These are phyloP conservation scores for Eustoma russellianum DNA, from an alignment of 257 asterid species.

Conservation along the genomic window DNA sequence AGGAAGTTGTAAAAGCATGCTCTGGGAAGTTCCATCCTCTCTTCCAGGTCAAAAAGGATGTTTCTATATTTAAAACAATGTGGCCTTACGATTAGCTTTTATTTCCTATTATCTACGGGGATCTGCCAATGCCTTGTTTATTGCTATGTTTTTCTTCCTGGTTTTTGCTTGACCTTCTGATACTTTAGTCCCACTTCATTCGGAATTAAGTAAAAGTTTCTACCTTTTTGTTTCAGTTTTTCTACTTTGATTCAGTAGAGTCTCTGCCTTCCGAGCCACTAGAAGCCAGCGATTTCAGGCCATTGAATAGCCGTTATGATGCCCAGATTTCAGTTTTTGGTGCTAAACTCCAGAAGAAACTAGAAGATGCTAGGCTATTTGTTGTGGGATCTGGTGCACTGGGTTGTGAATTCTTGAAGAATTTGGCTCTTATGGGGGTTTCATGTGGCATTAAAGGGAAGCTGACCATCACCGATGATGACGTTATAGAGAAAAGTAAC, in stretches of 20 bases:
- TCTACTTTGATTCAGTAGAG: conserved; percentile 84
- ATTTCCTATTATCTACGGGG: background rate
- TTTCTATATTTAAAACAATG: background rate
- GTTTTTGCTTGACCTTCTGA: background rate
- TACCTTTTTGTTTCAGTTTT: conserved; percentile 46
- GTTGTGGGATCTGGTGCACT: conserved; percentile 95
- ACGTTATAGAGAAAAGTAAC: conserved; percentile 92
- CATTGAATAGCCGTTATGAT: conserved; percentile 83
- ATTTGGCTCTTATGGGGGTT: conserved; percentile 89
- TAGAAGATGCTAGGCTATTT: conserved; percentile 72
- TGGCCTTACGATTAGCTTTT: background rate
- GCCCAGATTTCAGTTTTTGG: conserved; percentile 94
- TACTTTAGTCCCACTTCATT: background rate
- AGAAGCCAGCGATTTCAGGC: conserved; percentile 60
- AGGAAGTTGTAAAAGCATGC: conserved; percentile 96
- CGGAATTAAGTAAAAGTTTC: background rate
- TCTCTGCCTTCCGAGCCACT: conserved; percentile 77
- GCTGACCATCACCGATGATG: conserved; percentile 79
- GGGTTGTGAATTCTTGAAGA: conserved; percentile 89
- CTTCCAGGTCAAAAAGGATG: conserved; percentile 45
- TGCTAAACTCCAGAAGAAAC: conserved; percentile 67
- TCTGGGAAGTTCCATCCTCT: conserved; percentile 95
- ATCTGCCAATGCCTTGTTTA: background rate
- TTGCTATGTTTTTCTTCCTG: background rate
- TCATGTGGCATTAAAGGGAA: conserved; percentile 70